These are phyloP conservation scores for Geotrichum phurueaensis DNA, from an alignment of 1,139 yeast species.

Conservation along the genomic window DNA sequence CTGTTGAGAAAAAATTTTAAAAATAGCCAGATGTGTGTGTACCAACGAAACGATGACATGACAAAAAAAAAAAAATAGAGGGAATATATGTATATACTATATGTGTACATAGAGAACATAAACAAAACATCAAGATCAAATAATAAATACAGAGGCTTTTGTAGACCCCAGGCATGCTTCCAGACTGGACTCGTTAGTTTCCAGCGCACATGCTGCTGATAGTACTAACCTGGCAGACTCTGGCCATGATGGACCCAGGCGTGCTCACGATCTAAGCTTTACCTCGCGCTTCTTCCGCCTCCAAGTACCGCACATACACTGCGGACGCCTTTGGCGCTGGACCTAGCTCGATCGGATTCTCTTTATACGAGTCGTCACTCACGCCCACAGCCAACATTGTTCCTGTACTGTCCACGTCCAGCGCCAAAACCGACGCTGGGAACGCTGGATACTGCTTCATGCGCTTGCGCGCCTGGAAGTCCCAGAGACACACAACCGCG, in stretches of 20 bases:
- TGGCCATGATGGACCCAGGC: neutral
- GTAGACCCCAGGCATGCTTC: neutral
- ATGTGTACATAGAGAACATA: neutral
- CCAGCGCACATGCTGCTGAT: neutral
- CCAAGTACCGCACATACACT: constrained; percentile 20
- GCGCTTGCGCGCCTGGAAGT: constrained; percentile 55
- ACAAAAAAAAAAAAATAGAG: neutral
- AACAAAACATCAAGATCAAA: neutral
- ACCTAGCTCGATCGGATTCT: constrained; percentile 24
- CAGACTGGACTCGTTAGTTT: neutral
- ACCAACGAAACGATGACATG: neutral
- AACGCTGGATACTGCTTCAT: constrained; percentile 53
- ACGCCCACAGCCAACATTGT: constrained; percentile 48
- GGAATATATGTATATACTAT: too few relatives aligned
- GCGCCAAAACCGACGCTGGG: constrained; percentile 45
- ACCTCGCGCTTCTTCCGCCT: constrained; percentile 7
- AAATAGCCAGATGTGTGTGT: neutral
- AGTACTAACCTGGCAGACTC: neutral
- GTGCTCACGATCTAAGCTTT: neutral
- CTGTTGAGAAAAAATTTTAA: neutral
- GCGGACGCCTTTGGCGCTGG: constrained; percentile 21
- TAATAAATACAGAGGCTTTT: neutral
- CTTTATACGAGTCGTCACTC: constrained; percentile 29
- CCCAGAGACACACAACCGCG: constrained; percentile 74
- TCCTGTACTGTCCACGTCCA: constrained; percentile 40